Evolutionary conservation across 371 early-diverging fungal species (phyloP).

Genomic region (Amoeboradix gromovi): DNA sequence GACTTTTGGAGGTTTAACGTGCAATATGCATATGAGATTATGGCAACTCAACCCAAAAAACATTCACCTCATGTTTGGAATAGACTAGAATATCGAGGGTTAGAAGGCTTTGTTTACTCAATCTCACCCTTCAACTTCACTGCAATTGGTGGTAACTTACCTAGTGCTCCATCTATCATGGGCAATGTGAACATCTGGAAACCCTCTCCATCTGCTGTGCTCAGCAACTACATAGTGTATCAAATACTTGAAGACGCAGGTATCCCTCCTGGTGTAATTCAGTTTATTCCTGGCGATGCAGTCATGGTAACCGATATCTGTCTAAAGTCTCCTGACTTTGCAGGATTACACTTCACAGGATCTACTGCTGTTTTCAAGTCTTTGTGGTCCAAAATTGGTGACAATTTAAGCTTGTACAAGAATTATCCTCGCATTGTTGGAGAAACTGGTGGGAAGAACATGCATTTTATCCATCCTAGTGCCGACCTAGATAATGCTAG

Average conservation of each 20-base stretch:
- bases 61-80: constrained; percentile 73
- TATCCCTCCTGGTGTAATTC: constrained; percentile 81
- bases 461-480: constrained; percentile 58
- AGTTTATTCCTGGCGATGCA: constrained; percentile 78
- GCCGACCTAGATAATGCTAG: constrained; percentile 24
- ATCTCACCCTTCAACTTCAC: constrained; percentile 96
- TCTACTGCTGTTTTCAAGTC: constrained; percentile 69
- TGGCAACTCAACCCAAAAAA: constrained; percentile 64
- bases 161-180: constrained; percentile 79
- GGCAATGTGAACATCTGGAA: constrained; percentile 87
- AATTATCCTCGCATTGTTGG: constrained; percentile 68
- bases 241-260: constrained; percentile 79
- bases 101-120: constrained; percentile 87
- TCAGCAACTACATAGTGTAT: constrained; percentile 64
- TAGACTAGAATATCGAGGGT: constrained; percentile 70
- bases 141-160: constrained; percentile 87
- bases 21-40: constrained; percentile 74
- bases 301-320: constrained; percentile 29
- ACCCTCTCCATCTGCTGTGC: constrained; percentile 58
- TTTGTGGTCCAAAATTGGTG: constrained; percentile 65
- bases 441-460: constrained; percentile 95
- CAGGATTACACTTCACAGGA: constrained; percentile 91
- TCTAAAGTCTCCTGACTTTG: constrained; percentile 50
- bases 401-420: constrained; percentile 59
- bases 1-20: constrained; percentile 89